Percentiles rank a stretch among this genome's conserved stretches.
Conservation (phyloP, 2,329 filamentous ascomycete genomes). For the Akanthomyces muscarius region DNA sequence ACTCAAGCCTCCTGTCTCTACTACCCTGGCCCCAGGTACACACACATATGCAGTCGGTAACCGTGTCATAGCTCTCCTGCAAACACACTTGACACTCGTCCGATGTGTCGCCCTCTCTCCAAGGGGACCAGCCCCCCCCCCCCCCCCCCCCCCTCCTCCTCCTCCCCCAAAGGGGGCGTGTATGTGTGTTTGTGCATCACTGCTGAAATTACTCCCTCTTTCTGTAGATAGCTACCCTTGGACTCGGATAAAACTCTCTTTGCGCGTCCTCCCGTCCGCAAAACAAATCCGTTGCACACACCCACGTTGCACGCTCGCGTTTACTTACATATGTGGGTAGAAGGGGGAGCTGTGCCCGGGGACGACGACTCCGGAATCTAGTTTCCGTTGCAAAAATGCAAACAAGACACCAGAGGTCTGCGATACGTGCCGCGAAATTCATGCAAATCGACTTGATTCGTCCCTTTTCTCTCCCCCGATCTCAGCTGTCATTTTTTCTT, state of each 20-base stretch:
- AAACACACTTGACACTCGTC: conserved; percentile 11
- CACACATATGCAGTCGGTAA: too few relatives aligned
- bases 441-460: too few relatives aligned
- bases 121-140: not conserved
- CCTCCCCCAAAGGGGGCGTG: not conserved
- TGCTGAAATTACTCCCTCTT: not conserved
- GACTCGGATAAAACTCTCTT: not conserved
- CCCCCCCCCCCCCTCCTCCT: too few relatives aligned
- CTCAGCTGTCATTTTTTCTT: too few relatives aligned
- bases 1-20: not conserved
- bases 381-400: not conserved
- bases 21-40: not conserved
- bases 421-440: too few relatives aligned
- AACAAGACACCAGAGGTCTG: too few relatives aligned
- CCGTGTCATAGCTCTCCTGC: not conserved
- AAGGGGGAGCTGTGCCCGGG: too few relatives aligned
- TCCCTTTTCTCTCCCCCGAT: too few relatives aligned
- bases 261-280: not conserved
- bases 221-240: not conserved
- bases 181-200: not conserved
- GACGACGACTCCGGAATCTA: too few relatives aligned
- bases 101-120: not conserved
- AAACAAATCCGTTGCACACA: not conserved
- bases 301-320: too few relatives aligned
- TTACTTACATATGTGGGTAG: too few relatives aligned